Conservation (phyloP, 106 monocot species). For the Gastrodia elata region DNA sequence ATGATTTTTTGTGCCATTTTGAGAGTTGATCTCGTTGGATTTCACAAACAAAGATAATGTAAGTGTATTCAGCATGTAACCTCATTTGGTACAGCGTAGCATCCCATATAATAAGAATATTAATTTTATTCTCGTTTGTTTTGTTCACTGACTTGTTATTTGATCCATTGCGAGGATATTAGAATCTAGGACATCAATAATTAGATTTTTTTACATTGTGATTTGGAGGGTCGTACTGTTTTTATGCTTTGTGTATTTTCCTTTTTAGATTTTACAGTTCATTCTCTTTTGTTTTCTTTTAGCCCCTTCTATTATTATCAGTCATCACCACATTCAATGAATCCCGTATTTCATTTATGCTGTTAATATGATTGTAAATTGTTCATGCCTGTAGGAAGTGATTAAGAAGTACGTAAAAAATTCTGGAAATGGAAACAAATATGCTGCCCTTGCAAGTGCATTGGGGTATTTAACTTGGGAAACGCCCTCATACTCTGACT, state of each 20-base stretch:
- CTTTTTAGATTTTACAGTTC: background rate
- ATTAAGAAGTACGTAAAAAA: conserved; percentile 70
- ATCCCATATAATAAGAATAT: background rate
- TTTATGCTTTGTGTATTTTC: background rate
- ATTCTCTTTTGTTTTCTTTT: background rate
- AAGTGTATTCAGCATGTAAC: background rate
- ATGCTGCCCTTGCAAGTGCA: conserved; percentile 86
- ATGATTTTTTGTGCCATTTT: background rate
- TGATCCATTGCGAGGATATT: background rate
- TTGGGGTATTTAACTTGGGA: conserved; percentile 87
- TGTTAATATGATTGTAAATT: conserved; percentile 1
- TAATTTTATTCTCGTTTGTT: background rate
- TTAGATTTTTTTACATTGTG: background rate
- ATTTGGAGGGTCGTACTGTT: background rate
- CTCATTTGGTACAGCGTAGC: background rate
- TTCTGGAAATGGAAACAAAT: conserved; percentile 57
- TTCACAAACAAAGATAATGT: background rate
- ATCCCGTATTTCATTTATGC: background rate
- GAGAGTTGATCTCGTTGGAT: background rate
- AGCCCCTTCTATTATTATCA: background rate
- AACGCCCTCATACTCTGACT: conserved; percentile 78
- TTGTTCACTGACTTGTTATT: background rate
- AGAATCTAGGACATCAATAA: background rate
- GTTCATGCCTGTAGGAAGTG: conserved; percentile 45
- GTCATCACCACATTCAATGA: background rate